Evolutionary conservation across 352 stramenopile genomes (phyloP), one percentile per base, ranked within the genome.

Genomic region (Pythium diclinum): DNA sequence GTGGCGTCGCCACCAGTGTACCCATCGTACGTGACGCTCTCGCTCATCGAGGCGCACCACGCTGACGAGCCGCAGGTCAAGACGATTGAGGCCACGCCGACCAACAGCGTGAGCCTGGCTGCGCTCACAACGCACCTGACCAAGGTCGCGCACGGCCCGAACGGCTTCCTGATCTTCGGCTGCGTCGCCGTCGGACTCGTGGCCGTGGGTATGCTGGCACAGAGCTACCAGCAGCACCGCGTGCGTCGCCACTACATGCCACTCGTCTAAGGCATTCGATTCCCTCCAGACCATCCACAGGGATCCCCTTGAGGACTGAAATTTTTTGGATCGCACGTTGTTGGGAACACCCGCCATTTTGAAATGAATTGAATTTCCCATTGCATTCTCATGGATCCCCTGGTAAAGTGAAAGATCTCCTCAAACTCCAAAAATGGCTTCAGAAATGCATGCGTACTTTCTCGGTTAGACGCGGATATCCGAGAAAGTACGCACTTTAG

Each of bases 161-260:
- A 74, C 62, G 62, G 68, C 57, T 56, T 72, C n/a, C 14, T 81
- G 40, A 74, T 78, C 33, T 79, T 86, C 40, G 51, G 73, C 19
- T 67, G 73, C 19, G 71, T 76, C 9, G 68, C 73, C 5, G 67
- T 78, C 7, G 57, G 71, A 2, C 67, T 80, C 40, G 69, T 79
- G 40, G 81, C 75, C 17, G 75, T 81, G 23, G 73, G 48, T 11
- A 65, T 81, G 55, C 71, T 71, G 46, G 75, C 69, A 32, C 77
- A 78, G 52, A 75, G 69, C 47, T 78, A 74, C 73, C 65, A 77
- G 59, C 68, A 77, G 68, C 75, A 73, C 59, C 75, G 72, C 48
- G 65, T 70, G 61, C 79, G 76, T 71, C 71, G 77, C 59, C 75
- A 84, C 66, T 88, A 88, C 79, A 77, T 56, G 49, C 77, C 42